Evolutionary conservation across 805 yeast species (phyloP).

Genomic region (Starmerella geochares): DNA sequence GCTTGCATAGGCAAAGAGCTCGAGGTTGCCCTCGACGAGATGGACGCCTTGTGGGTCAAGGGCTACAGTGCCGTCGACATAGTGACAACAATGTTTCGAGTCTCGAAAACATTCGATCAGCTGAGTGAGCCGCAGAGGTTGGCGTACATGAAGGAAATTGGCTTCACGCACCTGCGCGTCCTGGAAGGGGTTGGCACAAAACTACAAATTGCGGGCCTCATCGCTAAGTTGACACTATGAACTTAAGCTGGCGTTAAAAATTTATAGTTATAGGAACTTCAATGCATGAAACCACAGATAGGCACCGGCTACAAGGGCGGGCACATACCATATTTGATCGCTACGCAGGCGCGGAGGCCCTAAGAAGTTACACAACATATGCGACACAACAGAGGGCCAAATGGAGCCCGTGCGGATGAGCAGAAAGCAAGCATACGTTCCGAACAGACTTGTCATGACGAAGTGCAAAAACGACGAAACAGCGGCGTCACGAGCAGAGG

Average conservation of each 20-base stretch:
- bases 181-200: conserved; percentile 87
- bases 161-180: conserved; percentile 82
- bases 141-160: conserved; percentile 75
- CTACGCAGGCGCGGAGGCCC: conserved; percentile 46
- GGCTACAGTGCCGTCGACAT: conserved; percentile 93
- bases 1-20: conserved; percentile 38
- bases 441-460: conserved; percentile 59
- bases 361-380: conserved; percentile 56
- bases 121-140: conserved; percentile 59
- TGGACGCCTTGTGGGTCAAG: conserved; percentile 68
- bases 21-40: conserved; percentile 54
- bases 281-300: neutral
- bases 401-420: conserved; percentile 45
- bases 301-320: neutral
- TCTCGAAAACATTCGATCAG: conserved; percentile 63
- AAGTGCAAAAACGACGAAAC: conserved; percentile 41
- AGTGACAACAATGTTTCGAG: conserved; percentile 80
- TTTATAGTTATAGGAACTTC: neutral
- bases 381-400: conserved; percentile 51
- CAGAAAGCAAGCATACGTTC: conserved; percentile 50
- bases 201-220: conserved; percentile 73
- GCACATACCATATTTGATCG: conserved; percentile 13
- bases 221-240: conserved; percentile 42
- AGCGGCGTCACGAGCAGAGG: conserved; percentile 21
- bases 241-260: neutral